phyloP scores from a whole-genome alignment of 2,329 filamentous ascomycete genomes.

The Diplocarpon rosae region DNA sequence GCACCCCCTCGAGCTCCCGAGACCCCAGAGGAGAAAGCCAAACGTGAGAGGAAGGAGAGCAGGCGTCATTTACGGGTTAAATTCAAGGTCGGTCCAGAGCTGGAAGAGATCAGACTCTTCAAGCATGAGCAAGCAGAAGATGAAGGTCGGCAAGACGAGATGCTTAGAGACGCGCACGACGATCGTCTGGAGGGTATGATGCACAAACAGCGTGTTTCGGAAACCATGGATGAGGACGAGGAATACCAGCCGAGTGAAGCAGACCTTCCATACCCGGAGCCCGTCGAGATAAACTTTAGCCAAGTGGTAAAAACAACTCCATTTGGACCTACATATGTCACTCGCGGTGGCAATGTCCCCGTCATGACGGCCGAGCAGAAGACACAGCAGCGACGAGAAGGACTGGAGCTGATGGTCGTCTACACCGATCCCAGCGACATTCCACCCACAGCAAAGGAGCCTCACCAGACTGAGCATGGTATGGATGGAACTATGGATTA shows the following conservation, averaged over 20 bases:
- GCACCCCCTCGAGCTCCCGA: slow-evolving; percentile 35
- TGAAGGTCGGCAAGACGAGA: slow-evolving; percentile 52
- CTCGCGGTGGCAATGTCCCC: slow-evolving; percentile 39
- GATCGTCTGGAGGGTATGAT: slow-evolving; percentile 64
- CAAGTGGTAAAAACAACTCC: slow-evolving; percentile 24
- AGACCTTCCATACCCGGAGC: slow-evolving; percentile 42
- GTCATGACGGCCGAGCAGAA: slow-evolving; percentile 46
- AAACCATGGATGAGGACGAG: slow-evolving; percentile 45
- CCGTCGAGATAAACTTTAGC: slow-evolving; percentile 35
- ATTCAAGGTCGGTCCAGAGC: slow-evolving; percentile 56
- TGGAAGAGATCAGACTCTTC: slow-evolving; percentile 59
- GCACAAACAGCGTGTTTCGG: slow-evolving; percentile 41
- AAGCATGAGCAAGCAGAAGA: slow-evolving; percentile 63
- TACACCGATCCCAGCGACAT: slow-evolving; percentile 28
- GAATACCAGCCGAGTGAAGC: slow-evolving; percentile 25
- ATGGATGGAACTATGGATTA: slow-evolving; percentile 6
- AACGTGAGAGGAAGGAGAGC: slow-evolving; percentile 60
- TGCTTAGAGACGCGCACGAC: slow-evolving; percentile 62
- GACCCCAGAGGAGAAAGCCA: slow-evolving; percentile 55
- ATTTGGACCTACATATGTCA: slow-evolving; percentile 40
- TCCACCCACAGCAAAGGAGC: slow-evolving; percentile 26
- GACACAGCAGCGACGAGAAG: slow-evolving; percentile 44
- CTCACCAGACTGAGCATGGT: slow-evolving; percentile 9
- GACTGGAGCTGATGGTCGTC: slow-evolving; percentile 44
- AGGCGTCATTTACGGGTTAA: slow-evolving; percentile 58